Evolutionary conservation across 2,329 filamentous ascomycete genomes (phyloP).

Genomic region (Trichoderma citrinoviride): DNA sequence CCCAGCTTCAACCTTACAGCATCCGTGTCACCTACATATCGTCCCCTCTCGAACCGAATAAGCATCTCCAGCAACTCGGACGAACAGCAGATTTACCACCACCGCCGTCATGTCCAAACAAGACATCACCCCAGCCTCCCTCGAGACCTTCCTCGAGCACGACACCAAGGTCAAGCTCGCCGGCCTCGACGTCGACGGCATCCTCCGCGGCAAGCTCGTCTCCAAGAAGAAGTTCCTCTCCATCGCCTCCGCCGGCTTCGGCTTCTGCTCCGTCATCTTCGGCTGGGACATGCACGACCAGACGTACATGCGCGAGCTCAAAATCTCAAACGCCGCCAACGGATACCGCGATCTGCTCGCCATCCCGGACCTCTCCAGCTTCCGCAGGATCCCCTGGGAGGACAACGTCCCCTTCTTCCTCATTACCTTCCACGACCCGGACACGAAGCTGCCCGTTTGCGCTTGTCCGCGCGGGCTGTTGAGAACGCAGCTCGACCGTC

Average conservation of each 20-base stretch:
- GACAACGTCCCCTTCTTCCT: constrained; percentile 81
- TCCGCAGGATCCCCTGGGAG: constrained; percentile 88
- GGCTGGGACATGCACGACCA: constrained; percentile 97
- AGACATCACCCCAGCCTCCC: constrained; percentile 57
- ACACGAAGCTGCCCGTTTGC: constrained; percentile 67
- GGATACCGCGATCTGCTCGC: constrained; percentile 85
- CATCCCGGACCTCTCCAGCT: constrained; percentile 73
- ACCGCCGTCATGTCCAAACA: background rate
- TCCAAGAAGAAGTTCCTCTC: constrained; percentile 91
- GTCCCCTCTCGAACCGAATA: no score
- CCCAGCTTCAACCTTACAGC: no score
- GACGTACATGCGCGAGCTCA: constrained; percentile 82
- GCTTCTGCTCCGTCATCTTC: constrained; percentile 92
- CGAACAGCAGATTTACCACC: background rate
- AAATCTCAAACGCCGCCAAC: constrained; percentile 86
- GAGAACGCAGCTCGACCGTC: constrained; percentile 63
- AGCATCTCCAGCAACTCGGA: background rate
- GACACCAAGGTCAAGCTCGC: constrained; percentile 84
- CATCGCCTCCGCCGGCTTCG: constrained; percentile 76
- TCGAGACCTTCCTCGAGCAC: constrained; percentile 64
- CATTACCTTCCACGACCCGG: constrained; percentile 79
- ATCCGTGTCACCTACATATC: background rate
- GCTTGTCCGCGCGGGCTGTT: constrained; percentile 79
- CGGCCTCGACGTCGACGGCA: constrained; percentile 82
- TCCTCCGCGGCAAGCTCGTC: constrained; percentile 84